Conservation (phyloP, 2,329 filamentous ascomycete genomes). For the Fusarium haematococcum region DNA sequence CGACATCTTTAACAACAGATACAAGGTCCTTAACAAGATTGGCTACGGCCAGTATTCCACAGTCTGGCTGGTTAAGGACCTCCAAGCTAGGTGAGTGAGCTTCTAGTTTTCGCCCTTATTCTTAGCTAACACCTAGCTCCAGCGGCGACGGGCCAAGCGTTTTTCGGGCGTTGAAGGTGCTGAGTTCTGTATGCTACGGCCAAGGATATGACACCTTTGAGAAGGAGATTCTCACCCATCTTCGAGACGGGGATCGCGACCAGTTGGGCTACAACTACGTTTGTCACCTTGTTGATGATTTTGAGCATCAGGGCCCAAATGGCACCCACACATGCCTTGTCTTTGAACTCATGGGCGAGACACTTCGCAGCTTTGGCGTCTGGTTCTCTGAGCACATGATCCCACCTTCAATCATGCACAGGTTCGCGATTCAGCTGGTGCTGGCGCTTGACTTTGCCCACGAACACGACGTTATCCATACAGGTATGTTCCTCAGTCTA, state of each 20-base stretch:
- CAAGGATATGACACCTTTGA: constrained; percentile 30
- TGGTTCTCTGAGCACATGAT: constrained; percentile 25
- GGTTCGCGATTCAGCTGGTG: constrained; percentile 30
- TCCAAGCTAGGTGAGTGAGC: constrained; percentile 1
- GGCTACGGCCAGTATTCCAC: constrained; percentile 35
- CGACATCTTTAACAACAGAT: constrained; percentile 19
- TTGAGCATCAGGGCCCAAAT: constrained; percentile 46
- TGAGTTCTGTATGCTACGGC: constrained; percentile 33
- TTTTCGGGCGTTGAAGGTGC: constrained; percentile 44
- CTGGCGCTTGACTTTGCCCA: constrained; percentile 38
- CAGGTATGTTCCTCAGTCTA: constrained; percentile 10
- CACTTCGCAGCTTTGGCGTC: constrained; percentile 30
- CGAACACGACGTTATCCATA: constrained; percentile 35
- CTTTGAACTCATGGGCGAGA: constrained; percentile 46
- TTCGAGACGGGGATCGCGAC: constrained; percentile 15
- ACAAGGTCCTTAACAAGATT: constrained; percentile 31
- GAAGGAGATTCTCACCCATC: constrained; percentile 27
- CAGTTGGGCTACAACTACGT: constrained; percentile 14
- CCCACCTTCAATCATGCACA: constrained; percentile 23
- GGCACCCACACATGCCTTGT: constrained; percentile 47
- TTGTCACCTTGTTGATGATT: constrained; percentile 37
- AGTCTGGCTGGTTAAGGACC: constrained; percentile 30
- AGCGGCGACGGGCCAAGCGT: constrained; percentile 6
- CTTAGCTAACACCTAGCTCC: background rate
- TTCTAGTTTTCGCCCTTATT: background rate